A percentile compares a stretch with the other conserved stretches of the same genome.
Conservation (phyloP, 2,329 filamentous ascomycete species). For the Alternaria panax region DNA sequence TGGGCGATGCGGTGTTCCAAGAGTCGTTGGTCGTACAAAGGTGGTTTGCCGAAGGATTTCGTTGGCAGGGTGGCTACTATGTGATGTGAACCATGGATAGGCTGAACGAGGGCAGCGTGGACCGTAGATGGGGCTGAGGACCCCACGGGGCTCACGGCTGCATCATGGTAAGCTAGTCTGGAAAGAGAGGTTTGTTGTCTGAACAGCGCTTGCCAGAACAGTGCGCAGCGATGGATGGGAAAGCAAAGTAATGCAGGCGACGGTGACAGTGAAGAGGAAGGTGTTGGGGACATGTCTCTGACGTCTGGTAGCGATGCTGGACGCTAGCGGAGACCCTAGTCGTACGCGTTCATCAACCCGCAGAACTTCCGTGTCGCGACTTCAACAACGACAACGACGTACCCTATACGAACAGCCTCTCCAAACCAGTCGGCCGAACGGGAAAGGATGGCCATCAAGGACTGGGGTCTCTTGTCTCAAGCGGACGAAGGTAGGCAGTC, state of each 20-base stretch:
- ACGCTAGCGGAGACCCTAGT: conserved; percentile 11
- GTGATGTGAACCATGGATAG: conserved; percentile 13
- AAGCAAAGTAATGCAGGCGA: conserved; percentile 2
- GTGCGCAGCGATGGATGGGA: background rate
- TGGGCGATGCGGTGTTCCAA: background rate
- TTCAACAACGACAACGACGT: background rate
- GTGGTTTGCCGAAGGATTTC: background rate
- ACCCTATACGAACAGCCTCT: background rate
- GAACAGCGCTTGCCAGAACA: background rate
- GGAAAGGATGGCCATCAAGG: conserved; percentile 54
- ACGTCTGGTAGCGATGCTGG: conserved; percentile 17
- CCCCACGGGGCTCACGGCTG: conserved; percentile 10
- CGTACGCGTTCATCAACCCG: conserved; percentile 2
- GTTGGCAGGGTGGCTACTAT: conserved; percentile 6
- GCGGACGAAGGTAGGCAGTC: conserved; percentile 65
- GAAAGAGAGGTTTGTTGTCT: background rate
- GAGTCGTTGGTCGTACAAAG: background rate
- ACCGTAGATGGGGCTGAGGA: conserved; percentile 10
- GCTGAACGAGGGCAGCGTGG: conserved; percentile 4
- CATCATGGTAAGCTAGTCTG: conserved; percentile 6
- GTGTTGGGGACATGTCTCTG: conserved; percentile 3
- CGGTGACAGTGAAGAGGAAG: conserved; percentile 3
- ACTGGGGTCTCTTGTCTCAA: conserved; percentile 74
- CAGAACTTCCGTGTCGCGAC: conserved; percentile 15
- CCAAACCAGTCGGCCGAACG: background rate